Evolutionary conservation across 108 stramenopile genomes (phyloP), one percentile per base, ranked within the genome.

Genomic region (Epithemia pelagica): DNA sequence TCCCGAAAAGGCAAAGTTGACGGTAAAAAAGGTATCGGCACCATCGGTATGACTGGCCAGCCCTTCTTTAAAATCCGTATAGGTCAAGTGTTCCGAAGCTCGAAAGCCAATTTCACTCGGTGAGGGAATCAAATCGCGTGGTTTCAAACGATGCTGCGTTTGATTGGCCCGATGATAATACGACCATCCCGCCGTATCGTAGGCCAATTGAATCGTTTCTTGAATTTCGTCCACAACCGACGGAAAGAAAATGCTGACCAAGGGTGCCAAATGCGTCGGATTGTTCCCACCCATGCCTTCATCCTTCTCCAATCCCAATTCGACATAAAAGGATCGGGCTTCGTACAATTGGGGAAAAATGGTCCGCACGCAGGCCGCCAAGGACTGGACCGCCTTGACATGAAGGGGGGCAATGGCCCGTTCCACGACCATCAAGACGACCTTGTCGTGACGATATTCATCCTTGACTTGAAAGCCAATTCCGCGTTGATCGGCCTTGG

Each of bases 31-130:
- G 30, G 69, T 76, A 19, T 57, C 65, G 21, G 66, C 66, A 18
- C 75, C 75, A 56, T 76, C 75, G 22, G 53, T 66, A 29, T 76
- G 75, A 51, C 66, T 70, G 1, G 54, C 57, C 54, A 76, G 46
- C 37, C 37, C 37, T 22, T 61, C 65, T 21, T 61, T 65, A 32
- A 76, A 76, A 57, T 76, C 75, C 21, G 31, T 60, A 52, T 76
- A 76, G 23, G 70, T 71, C 25, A 76, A 57, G 52, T 71, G 69
- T 57, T 76, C 75, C 7, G 70, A 71, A 7, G 75, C 75, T 25
- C 75, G 62, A 54, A 76, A 52, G 15, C 75, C 75, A 21, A 76
- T 65, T 7, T 71, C 58, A 15, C 23, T 37, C 0, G 75, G 75
- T 5, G 21, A 10, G n/a, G 75, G 65, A 63, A 69, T 61, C 20